Conservation (phyloP, 2,329 filamentous ascomycete genomes). For the Cladophialophora immunda region DNA sequence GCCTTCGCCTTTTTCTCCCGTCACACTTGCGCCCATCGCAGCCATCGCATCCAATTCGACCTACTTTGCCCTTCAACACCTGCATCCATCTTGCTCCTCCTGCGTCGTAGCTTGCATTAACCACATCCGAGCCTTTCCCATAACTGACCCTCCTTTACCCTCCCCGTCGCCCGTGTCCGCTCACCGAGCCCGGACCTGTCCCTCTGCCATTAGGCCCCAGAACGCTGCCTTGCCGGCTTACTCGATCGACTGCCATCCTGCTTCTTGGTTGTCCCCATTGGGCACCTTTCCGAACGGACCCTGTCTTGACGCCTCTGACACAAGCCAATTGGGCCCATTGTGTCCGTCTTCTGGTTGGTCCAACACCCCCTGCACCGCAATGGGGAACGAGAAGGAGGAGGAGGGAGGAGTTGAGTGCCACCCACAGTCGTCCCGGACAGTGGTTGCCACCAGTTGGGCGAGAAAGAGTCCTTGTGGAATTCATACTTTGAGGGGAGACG, state of each 20-base stretch:
- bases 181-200: slow-evolving; percentile 8
- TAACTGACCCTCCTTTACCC: slow-evolving; percentile 14
- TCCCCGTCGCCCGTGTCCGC: slow-evolving; percentile 18
- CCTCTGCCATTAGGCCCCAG: slow-evolving; percentile 12
- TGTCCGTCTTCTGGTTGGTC: slow-evolving; percentile 29
- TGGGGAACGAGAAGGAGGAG: slow-evolving; percentile 14
- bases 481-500: slow-evolving; percentile 4
- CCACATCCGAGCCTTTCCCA: slow-evolving; percentile 19
- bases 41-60: slow-evolving; percentile 16
- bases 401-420: slow-evolving; percentile 2
- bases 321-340: slow-evolving; percentile 16
- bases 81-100: slow-evolving; percentile 21
- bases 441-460: slow-evolving; percentile 3
- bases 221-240: slow-evolving; percentile 25
- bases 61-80: slow-evolving; percentile 21
- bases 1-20: slow-evolving; percentile 25
- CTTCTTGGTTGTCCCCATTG: slow-evolving; percentile 21
- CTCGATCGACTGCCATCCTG: slow-evolving; percentile 29
- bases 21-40: slow-evolving; percentile 25
- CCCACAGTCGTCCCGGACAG: slow-evolving; percentile 4
- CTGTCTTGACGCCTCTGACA: slow-evolving; percentile 24
- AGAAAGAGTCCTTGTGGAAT: not conserved
- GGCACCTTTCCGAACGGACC: slow-evolving; percentile 23
- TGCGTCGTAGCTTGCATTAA: slow-evolving; percentile 22
- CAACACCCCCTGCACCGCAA: slow-evolving; percentile 17